Evolutionary conservation across 192 early-diverging fungal genomes (phyloP).

Genomic region (Backusella australiensis): DNA sequence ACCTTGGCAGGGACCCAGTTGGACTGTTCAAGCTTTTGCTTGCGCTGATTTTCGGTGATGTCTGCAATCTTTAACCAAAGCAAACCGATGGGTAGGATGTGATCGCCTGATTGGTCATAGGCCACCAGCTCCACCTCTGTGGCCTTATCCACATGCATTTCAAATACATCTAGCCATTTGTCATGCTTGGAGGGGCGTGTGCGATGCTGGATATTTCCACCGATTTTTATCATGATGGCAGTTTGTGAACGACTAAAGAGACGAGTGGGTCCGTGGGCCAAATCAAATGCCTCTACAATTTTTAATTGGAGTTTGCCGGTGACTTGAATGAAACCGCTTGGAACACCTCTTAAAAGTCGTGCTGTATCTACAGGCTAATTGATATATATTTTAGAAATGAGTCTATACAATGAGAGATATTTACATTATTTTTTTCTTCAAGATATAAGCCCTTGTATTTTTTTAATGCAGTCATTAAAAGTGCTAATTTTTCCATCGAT

Average conservation of each 20-base stretch:
- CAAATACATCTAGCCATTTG: slow-evolving; percentile 83
- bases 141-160: slow-evolving; percentile 84
- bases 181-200: slow-evolving; percentile 63
- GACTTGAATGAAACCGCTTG: slow-evolving; percentile 63
- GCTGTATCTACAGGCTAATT: background rate
- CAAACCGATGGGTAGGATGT: slow-evolving; percentile 68
- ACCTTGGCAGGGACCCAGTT: slow-evolving; percentile 48
- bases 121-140: slow-evolving; percentile 90
- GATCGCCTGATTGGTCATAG: slow-evolving; percentile 61
- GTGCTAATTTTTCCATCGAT: slow-evolving; percentile 70
- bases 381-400: background rate
- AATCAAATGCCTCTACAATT: slow-evolving; percentile 57
- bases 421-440: slow-evolving; percentile 58
- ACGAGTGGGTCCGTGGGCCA: slow-evolving; percentile 55
- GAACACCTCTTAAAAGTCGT: slow-evolving; percentile 35
- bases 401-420: background rate
- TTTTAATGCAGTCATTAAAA: slow-evolving; percentile 69
- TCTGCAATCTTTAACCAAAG: slow-evolving; percentile 95
- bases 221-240: slow-evolving; percentile 77
- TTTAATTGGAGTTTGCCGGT: slow-evolving; percentile 69
- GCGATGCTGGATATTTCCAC: slow-evolving; percentile 72
- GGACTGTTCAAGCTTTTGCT: slow-evolving; percentile 60
- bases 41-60: slow-evolving; percentile 80
- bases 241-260: slow-evolving; percentile 62
- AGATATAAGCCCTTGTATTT: slow-evolving; percentile 86